These are phyloP conservation scores for Odontarrhena argentea DNA, from an alignment of 345 rosid genomes.

Conservation along the genomic window DNA sequence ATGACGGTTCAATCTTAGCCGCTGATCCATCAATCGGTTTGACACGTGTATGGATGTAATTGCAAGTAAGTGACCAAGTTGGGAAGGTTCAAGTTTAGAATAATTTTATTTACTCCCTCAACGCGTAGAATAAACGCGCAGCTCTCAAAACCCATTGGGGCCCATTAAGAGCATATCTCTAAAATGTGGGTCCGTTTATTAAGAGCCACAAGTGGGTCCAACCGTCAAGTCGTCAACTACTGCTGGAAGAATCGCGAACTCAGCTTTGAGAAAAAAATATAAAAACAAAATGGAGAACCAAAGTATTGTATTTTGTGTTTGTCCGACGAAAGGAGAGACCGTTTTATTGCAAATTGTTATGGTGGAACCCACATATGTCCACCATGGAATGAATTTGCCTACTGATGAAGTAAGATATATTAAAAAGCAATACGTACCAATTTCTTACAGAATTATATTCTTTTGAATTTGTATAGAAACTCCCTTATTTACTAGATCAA, in stretches of 20 bases:
- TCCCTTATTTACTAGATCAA: slow-evolving; percentile 24
- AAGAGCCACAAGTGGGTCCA: slow-evolving; percentile 31
- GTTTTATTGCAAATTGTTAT: slow-evolving; percentile 1
- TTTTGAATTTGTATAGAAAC: too few species aligned
- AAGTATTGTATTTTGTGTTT: slow-evolving; percentile 7
- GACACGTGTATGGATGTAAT: slow-evolving; percentile 35
- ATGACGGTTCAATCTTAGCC: slow-evolving; percentile 35
- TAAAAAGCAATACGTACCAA: too few species aligned
- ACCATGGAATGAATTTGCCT: too few species aligned
- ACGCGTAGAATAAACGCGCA: slow-evolving; percentile 36
- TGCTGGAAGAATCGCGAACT: slow-evolving; percentile 25
- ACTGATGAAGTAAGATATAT: too few species aligned
- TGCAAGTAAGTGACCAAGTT: neutral
- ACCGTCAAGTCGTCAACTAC: neutral
- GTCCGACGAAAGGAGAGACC: neutral
- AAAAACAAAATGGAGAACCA: neutral
- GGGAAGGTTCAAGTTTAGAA: slow-evolving; percentile 13
- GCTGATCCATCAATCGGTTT: neutral
- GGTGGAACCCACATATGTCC: too few species aligned
- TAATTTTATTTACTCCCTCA: slow-evolving; percentile 15
- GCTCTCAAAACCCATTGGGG: neutral
- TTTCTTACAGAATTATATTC: too few species aligned
- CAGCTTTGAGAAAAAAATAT: neutral
- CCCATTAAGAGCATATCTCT: slow-evolving; percentile 18
- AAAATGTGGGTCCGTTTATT: neutral